Base-by-base conservation (phyloP, 306 rosid species). In the Delonix regia region DNA sequence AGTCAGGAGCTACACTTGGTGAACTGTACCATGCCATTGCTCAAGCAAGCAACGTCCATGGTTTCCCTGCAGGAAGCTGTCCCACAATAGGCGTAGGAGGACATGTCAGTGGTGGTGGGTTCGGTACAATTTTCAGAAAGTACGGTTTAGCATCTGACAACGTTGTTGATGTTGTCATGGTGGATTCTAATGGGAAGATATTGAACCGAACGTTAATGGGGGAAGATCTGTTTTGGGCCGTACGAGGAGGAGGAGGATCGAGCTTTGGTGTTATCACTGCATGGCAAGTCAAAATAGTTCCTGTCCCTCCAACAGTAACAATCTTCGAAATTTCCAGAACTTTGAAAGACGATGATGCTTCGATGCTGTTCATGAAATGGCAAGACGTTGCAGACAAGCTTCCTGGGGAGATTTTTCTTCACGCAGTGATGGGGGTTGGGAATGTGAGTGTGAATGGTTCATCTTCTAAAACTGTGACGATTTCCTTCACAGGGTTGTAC, bases 221-320 rank as follows among this genome's bases (percentile, higher is more conserved):
- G 1, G 87, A 80, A 48, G 84, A 84, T 80, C 62, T 84, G 0
- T 80, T 84, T 39, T 80, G 87, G 84, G 82, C 85, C 19, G 65
- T 84, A 45, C 78, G 77, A 76, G 87, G 84, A 55, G 87, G 87
- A 0, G 87, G 82, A 64, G 87, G 87, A 3, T 49, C 80, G 36
- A 80, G 80, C 69, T 76, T 84, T 59, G 84, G 87, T 2, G 63
- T 80, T 19, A 76, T 84, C 5, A 66, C 75, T 12, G 47, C 84
- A 16, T 80, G 84, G 84, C 76, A 75, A 52, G 74, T 84, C 5
- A 80, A 77, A n/a, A 71, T 84, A 28, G 80, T 76, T 0, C 34
- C 7, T 10, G 87, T 84, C 52, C 87, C 84, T 12, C 47, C 62
- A 19, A 76, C 1, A 4, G 84, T 80, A 1, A 76, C 86, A 25